Evolutionary conservation across 306 rosid genomes (phyloP).

Genomic region (Cucurbita ficifolia): DNA sequence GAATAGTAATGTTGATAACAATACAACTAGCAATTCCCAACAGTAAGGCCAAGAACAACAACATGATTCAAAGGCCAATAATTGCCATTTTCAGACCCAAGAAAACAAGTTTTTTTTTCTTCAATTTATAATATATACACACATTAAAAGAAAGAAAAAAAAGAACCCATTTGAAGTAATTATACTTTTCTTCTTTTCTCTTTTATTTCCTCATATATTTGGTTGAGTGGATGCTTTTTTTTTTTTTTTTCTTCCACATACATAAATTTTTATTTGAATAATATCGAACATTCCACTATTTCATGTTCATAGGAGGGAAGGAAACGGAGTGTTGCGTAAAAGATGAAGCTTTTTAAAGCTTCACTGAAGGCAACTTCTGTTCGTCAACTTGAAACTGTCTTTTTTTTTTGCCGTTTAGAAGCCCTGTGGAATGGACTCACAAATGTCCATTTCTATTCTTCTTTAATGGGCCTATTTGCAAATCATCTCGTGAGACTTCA

Average conservation of each 20-base stretch:
- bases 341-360: background rate
- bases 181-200: background rate
- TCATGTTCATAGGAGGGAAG: background rate
- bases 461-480: no score
- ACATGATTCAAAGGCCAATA: background rate
- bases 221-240: background rate
- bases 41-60: slow-evolving; percentile 5
- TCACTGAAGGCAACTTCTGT: background rate
- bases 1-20: slow-evolving; percentile 4
- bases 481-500: no score
- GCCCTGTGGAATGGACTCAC: background rate
- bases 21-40: background rate
- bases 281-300: background rate
- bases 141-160: background rate
- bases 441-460: background rate
- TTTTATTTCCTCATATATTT: background rate
- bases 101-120: background rate
- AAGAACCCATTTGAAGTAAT: background rate
- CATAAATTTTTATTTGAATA: background rate
- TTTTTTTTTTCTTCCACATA: background rate
- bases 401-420: background rate
- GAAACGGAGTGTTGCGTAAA: background rate
- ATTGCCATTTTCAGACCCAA: background rate
- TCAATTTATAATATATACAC: background rate
- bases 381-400: background rate